These are phyloP conservation scores for Aspergillus piperis DNA, from an alignment of 2,329 filamentous ascomycete species.

Conservation along the genomic window DNA sequence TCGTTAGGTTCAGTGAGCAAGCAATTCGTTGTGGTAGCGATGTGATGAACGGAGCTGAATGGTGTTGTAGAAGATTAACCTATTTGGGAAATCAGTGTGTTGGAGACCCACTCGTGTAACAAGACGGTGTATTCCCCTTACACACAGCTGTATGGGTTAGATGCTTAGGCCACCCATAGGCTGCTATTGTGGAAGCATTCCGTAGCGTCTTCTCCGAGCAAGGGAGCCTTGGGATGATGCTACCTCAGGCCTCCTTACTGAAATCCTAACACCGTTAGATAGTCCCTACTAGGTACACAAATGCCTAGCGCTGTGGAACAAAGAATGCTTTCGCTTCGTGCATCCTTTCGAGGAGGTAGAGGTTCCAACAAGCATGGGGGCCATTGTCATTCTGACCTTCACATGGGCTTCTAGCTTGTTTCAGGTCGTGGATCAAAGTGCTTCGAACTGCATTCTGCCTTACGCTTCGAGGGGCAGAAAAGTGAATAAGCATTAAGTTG, in stretches of 20 bases:
- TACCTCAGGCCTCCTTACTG: neutral
- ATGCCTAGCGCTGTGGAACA: conserved; percentile 7
- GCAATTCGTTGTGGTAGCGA: neutral
- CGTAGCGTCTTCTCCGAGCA: neutral
- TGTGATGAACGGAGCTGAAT: neutral
- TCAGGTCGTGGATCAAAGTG: conserved; percentile 13
- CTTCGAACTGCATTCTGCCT: conserved; percentile 3
- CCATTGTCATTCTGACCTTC: neutral
- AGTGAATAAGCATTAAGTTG: neutral
- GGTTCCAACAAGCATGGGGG: neutral
- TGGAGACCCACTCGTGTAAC: neutral
- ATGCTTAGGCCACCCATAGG: too few species aligned
- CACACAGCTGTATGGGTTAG: neutral
- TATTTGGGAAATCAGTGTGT: too few species aligned
- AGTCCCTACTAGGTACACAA: neutral
- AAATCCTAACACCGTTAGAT: neutral
- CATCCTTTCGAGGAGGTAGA: neutral
- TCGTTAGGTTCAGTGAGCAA: neutral
- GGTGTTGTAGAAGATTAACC: neutral
- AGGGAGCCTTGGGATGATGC: neutral
- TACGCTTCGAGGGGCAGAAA: neutral
- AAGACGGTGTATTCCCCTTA: neutral
- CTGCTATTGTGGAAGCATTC: neutral
- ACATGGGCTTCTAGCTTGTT: conserved; percentile 12
- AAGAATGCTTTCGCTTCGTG: neutral